These are phyloP conservation scores for Ceratocystis colombiana DNA, from an alignment of 2,329 filamentous ascomycete genomes.

Conservation along the genomic window DNA sequence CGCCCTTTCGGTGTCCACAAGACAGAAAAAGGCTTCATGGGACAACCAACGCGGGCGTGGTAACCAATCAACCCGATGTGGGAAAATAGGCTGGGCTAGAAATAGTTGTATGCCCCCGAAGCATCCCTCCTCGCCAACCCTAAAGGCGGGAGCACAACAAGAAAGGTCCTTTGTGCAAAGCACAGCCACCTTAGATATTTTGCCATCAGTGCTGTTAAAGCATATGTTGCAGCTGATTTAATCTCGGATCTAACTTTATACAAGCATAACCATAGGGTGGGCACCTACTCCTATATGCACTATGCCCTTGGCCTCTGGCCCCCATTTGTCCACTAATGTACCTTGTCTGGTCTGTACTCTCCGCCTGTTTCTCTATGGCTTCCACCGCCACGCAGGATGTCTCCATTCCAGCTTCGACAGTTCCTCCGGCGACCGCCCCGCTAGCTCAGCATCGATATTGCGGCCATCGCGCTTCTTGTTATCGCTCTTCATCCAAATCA, in stretches of 20 bases:
- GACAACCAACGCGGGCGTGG: too few species aligned
- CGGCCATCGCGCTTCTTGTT: constrained; percentile 49
- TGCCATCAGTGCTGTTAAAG: neutral
- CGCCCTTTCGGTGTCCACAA: too few species aligned
- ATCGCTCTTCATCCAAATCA: constrained; percentile 52
- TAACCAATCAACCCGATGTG: too few species aligned
- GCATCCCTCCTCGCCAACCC: neutral
- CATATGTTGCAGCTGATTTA: neutral
- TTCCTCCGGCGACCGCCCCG: constrained; percentile 44
- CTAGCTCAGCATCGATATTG: constrained; percentile 47
- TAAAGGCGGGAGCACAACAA: too few species aligned
- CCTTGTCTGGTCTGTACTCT: too few species aligned
- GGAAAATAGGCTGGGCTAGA: too few species aligned
- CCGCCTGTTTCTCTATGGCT: constrained; percentile 25
- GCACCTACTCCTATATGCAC: neutral
- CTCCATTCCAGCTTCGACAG: constrained; percentile 56
- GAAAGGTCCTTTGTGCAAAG: neutral
- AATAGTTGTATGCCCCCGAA: too few species aligned
- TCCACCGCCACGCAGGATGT: constrained; percentile 58
- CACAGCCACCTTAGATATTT: neutral
- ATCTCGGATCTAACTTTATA: neutral
- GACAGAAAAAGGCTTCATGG: too few species aligned
- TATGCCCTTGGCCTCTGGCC: neutral
- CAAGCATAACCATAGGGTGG: neutral
- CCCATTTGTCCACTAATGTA: too few species aligned